Conservation (phyloP, 2,329 filamentous ascomycete genomes). For the Calcarisporium arbuscula region DNA sequence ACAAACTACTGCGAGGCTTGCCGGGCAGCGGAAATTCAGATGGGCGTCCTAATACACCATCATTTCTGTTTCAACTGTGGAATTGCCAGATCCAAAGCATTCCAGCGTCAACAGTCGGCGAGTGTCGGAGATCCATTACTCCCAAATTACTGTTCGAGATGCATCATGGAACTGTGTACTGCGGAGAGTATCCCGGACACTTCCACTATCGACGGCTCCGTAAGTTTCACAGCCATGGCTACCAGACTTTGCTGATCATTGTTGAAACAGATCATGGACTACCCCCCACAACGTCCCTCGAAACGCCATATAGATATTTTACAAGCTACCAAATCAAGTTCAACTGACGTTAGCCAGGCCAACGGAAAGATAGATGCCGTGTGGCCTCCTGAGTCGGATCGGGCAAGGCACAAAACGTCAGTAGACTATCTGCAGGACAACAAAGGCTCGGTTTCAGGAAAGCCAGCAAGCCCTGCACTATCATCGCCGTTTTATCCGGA, state of each 20-base stretch:
- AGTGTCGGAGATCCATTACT: conserved; percentile 18
- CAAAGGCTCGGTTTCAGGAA: too few species aligned
- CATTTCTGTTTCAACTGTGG: conserved; percentile 36
- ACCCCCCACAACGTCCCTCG: too few species aligned
- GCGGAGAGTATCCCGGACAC: conserved; percentile 17
- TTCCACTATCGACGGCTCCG: conserved; percentile 19
- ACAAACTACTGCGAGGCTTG: conserved; percentile 30
- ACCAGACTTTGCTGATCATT: too few species aligned
- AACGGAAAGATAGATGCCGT: too few species aligned
- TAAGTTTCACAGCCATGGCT: conserved; percentile 16
- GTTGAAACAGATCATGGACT: too few species aligned
- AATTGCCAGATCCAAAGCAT: conserved; percentile 17
- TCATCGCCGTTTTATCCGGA: conserved; percentile 14
- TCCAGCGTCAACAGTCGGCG: conserved; percentile 15
- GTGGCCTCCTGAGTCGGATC: too few species aligned
- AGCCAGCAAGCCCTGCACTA: conserved; percentile 6
- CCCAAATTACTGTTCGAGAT: conserved; percentile 26
- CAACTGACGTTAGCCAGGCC: too few species aligned
- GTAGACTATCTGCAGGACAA: neutral
- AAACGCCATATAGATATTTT: too few species aligned
- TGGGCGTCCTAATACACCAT: conserved; percentile 15
- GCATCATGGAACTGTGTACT: conserved; percentile 16
- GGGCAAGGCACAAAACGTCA: neutral
- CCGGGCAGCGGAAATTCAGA: conserved; percentile 18
- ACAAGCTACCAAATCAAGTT: too few species aligned